A percentile compares a stretch with the other conserved stretches of the same genome.
Evolutionary conservation across 1,139 yeast genomes (phyloP).

Genomic region (Debaryomyces subglobosus): DNA sequence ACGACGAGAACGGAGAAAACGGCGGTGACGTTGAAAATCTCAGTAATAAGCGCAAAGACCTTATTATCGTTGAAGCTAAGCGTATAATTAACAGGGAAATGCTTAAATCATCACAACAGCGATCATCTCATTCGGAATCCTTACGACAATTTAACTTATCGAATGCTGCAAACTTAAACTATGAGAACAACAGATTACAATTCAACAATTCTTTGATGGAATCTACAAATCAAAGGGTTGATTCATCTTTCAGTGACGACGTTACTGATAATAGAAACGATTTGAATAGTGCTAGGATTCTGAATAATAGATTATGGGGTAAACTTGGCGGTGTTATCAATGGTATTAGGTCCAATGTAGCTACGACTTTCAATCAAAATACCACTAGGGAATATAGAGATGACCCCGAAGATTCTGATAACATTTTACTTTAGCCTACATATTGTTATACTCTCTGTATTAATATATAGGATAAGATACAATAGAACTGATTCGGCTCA

Average conservation of each 20-base stretch:
- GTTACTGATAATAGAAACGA: not conserved
- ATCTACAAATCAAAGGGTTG: slow-evolving; percentile 16
- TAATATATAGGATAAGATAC: not conserved
- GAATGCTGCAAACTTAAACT: slow-evolving; percentile 35
- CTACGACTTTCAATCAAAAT: slow-evolving; percentile 16
- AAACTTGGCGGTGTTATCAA: slow-evolving; percentile 29
- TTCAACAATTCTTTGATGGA: slow-evolving; percentile 27
- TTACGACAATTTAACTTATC: slow-evolving; percentile 35
- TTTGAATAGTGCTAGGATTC: not conserved
- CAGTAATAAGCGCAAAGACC: slow-evolving; percentile 34
- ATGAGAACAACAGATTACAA: slow-evolving; percentile 31
- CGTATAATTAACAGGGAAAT: slow-evolving; percentile 42
- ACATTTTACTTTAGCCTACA: slow-evolving; percentile 4
- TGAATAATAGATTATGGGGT: slow-evolving; percentile 22
- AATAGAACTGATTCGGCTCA: not conserved
- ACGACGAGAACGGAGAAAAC: slow-evolving; percentile 22
- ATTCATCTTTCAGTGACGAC: slow-evolving; percentile 13
- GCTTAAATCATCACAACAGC: slow-evolving; percentile 28
- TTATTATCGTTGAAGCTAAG: slow-evolving; percentile 48
- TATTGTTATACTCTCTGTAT: not conserved
- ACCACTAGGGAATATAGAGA: slow-evolving; percentile 19
- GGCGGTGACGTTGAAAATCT: slow-evolving; percentile 17
- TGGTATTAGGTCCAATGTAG: slow-evolving; percentile 23
- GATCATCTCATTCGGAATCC: slow-evolving; percentile 10
- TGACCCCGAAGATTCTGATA: slow-evolving; percentile 19